These are phyloP conservation scores for Penicillium turbatum DNA, from an alignment of 495 filamentous ascomycete species.

Conservation along the genomic window DNA sequence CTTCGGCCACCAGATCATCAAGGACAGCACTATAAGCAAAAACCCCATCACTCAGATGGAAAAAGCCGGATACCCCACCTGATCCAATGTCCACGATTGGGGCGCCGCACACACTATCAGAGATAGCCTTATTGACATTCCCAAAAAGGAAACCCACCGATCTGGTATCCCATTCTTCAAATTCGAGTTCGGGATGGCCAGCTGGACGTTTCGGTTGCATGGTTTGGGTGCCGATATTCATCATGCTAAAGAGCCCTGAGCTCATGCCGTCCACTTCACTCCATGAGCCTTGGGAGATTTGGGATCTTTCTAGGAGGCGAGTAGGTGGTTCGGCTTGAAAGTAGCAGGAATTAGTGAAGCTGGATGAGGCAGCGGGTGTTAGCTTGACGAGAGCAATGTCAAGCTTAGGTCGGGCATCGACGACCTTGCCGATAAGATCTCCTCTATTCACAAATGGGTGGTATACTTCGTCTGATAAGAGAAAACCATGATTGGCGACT, in stretches of 20 bases:
- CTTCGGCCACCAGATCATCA: conserved; percentile 29
- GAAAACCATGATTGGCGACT: conserved; percentile 23
- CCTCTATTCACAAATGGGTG: conserved; percentile 16
- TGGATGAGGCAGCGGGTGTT: conserved; percentile 16
- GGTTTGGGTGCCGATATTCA: conserved; percentile 1
- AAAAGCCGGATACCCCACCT: conserved; percentile 24
- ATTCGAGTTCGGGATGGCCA: conserved; percentile 18
- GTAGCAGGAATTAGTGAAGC: conserved; percentile 22
- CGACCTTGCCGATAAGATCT: conserved; percentile 21
- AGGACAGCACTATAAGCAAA: conserved; percentile 21
- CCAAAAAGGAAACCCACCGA: conserved; percentile 20
- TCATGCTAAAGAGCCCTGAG: conserved; percentile 19
- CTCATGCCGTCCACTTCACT: conserved; percentile 19
- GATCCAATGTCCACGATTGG: conserved; percentile 25
- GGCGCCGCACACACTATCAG: conserved; percentile 25
- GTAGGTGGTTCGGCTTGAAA: conserved; percentile 25
- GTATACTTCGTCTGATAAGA: conserved; percentile 19
- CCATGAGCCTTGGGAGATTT: conserved; percentile 14
- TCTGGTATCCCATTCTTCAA: conserved; percentile 13
- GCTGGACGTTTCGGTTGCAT: conserved; percentile 14
- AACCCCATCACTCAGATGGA: conserved; percentile 25
- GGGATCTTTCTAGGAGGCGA: not conserved
- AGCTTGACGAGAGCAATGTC: conserved; percentile 23
- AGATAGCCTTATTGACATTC: conserved; percentile 20
- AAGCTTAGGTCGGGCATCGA: conserved; percentile 18